Percentiles rank a stretch among this genome's conserved stretches.
Conservation (phyloP, 148 eudicot genomes). For the Arctostaphylos glauca region DNA sequence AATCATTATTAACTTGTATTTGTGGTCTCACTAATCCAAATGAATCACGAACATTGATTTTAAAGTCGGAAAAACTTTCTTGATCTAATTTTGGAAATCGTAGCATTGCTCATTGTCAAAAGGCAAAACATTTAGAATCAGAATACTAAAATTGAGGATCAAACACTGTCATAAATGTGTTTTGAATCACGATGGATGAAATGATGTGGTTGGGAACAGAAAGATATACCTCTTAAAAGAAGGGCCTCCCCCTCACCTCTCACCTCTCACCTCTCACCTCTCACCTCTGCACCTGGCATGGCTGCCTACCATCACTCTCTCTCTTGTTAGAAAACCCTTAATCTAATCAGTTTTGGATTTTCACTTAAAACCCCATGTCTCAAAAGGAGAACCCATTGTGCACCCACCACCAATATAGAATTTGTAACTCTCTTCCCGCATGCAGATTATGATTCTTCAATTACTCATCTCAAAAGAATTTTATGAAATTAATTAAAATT, state of each 20-base stretch:
- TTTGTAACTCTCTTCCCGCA: conserved; percentile 10
- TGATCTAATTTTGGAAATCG: no score
- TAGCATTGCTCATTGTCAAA: no score
- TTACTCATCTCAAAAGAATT: not conserved
- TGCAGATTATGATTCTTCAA: conserved; percentile 6
- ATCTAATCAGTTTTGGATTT: not conserved
- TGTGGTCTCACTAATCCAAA: no score
- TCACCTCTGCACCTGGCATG: no score
- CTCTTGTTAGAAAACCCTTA: not conserved
- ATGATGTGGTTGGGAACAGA: conserved; percentile 6
- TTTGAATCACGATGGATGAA: not conserved
- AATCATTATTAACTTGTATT: no score
- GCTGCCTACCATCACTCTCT: not conserved
- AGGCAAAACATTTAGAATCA: no score
- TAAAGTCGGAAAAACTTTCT: no score
- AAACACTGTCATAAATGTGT: not conserved
- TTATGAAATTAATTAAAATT: not conserved
- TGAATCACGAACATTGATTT: no score
- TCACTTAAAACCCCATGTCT: conserved; percentile 3
- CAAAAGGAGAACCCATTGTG: conserved; percentile 17
- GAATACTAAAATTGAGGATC: no score
- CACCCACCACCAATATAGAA: not conserved
- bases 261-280: not conserved
- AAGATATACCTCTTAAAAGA: conserved; percentile 5
- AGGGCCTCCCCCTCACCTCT: not conserved